Conservation (phyloP, 208 protist species). For the Wallacemonas sp. region DNA sequence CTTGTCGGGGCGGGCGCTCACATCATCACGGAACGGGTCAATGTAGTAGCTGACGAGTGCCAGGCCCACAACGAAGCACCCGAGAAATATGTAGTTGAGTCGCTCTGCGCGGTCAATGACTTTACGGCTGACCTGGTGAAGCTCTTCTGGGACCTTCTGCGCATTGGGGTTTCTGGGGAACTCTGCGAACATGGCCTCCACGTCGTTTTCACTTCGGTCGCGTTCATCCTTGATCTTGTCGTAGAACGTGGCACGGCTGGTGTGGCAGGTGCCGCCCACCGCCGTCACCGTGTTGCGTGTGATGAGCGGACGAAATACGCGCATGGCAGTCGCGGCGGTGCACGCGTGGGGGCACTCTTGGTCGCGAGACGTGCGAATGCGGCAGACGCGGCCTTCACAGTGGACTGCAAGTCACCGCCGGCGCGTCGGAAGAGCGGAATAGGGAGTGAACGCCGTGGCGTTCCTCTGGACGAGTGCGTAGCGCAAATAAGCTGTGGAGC, state of each 20-base stretch:
- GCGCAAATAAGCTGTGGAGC: too few relatives aligned
- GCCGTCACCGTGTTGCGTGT: background rate
- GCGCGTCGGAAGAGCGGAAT: too few relatives aligned
- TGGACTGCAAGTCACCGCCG: too few relatives aligned
- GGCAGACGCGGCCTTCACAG: too few relatives aligned
- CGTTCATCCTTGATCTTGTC: slow-evolving; percentile 56
- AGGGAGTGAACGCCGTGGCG: too few relatives aligned
- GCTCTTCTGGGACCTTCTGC: slow-evolving; percentile 43
- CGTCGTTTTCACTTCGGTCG: slow-evolving; percentile 47
- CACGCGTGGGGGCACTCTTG: too few relatives aligned
- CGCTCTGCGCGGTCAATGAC: slow-evolving; percentile 44
- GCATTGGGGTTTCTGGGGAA: slow-evolving; percentile 46
- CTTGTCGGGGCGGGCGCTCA: slow-evolving; percentile 39
- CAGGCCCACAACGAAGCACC: slow-evolving; percentile 2
- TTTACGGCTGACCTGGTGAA: slow-evolving; percentile 36
- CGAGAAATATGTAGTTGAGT: slow-evolving; percentile 31
- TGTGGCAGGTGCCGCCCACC: background rate
- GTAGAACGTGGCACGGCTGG: slow-evolving; percentile 39
- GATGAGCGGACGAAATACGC: background rate
- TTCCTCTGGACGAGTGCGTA: too few relatives aligned
- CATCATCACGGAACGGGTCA: slow-evolving; percentile 43
- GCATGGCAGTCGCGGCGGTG: background rate
- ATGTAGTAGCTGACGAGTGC: slow-evolving; percentile 15
- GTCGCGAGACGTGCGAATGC: too few relatives aligned
- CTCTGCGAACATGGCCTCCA: slow-evolving; percentile 54